These are phyloP conservation scores for Alternaria sp. DNA, from an alignment of 2,329 filamentous ascomycete species.

Conservation along the genomic window DNA sequence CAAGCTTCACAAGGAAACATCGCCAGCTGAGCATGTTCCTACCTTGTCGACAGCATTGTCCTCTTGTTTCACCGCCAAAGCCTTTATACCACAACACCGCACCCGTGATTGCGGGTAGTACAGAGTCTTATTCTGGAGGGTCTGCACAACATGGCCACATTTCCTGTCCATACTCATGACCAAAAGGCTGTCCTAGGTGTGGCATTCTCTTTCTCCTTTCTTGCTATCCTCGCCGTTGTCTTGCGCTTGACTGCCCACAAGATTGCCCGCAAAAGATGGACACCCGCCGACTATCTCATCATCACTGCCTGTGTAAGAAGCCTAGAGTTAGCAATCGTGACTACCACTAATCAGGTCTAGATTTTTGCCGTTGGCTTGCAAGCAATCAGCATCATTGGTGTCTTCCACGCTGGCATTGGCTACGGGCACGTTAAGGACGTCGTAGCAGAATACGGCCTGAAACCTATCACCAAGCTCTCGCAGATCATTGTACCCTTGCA, in stretches of 20 bases:
- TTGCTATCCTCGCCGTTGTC: background rate
- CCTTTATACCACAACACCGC: background rate
- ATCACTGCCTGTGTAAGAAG: slow-evolving; percentile 2
- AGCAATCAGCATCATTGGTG: background rate
- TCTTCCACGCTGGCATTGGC: slow-evolving; percentile 4
- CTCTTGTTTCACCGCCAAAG: background rate
- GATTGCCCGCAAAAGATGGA: slow-evolving; percentile 6
- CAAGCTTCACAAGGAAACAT: background rate
- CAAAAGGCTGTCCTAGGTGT: slow-evolving; percentile 2
- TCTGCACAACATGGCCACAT: background rate
- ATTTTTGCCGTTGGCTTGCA: slow-evolving; percentile 1
- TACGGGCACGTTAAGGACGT: slow-evolving; percentile 2
- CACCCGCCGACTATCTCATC: slow-evolving; percentile 3
- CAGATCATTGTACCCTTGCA: slow-evolving; percentile 3
- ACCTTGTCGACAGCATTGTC: background rate
- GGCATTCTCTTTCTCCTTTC: slow-evolving; percentile 1
- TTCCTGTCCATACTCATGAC: background rate
- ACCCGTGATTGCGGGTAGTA: background rate
- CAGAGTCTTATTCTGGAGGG: background rate
- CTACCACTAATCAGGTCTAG: background rate
- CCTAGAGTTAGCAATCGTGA: background rate
- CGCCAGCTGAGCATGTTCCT: background rate
- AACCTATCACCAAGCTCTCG: slow-evolving; percentile 2
- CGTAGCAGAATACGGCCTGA: background rate
- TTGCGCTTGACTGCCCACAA: background rate